Conservation (phyloP, 257 asterid species). For the Solanum boliviense region DNA sequence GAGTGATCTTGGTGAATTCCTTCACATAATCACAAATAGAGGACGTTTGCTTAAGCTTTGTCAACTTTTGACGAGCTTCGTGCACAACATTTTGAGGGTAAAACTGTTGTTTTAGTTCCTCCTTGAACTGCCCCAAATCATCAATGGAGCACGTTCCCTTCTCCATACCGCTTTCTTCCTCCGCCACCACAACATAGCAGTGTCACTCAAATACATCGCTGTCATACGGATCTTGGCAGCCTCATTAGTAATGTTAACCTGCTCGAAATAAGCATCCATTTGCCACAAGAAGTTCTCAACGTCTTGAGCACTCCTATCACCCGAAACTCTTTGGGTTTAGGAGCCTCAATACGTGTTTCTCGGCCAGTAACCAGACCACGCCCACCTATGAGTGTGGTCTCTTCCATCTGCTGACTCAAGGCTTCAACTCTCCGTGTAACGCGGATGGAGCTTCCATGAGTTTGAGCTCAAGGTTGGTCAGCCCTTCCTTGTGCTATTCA, state of each 20-base stretch:
- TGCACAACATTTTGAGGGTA: background rate
- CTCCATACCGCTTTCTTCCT: background rate
- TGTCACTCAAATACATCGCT: background rate
- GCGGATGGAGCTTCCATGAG: background rate
- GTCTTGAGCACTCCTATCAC: background rate
- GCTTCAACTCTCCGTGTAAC: background rate
- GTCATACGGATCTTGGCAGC: background rate
- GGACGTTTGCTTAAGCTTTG: background rate
- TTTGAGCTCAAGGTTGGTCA: background rate
- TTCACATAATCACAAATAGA: background rate
- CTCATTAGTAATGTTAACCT: background rate
- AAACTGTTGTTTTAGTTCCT: background rate
- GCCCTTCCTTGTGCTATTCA: background rate
- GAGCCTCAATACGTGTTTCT: background rate
- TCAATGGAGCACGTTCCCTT: background rate
- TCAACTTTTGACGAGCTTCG: background rate
- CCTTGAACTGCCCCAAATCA: background rate
- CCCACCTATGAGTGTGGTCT: background rate
- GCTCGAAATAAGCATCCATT: background rate
- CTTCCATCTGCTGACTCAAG: background rate
- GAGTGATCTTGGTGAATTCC: background rate
- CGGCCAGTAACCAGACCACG: background rate
- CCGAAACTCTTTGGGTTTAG: background rate
- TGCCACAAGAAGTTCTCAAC: background rate
- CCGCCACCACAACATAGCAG: background rate